phyloP scores from a whole-genome alignment of 129 eudicot genomes.

The Arctium lappa region DNA sequence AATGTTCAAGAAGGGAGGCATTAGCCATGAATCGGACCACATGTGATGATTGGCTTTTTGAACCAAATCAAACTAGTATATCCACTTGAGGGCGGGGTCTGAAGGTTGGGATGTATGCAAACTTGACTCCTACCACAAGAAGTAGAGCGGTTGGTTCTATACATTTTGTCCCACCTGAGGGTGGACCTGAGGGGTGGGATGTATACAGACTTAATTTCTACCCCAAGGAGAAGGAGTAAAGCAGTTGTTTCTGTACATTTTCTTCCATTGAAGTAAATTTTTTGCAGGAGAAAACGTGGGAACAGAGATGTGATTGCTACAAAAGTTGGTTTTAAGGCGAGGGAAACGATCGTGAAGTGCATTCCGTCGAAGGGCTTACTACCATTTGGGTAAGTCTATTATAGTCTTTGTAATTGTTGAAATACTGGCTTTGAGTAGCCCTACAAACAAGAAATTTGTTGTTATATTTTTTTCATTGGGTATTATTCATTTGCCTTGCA shows the following conservation, averaged over 20 bases:
- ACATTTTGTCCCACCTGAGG: not conserved
- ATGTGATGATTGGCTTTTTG: not conserved
- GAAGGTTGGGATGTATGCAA: too few relatives aligned
- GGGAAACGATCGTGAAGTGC: not conserved
- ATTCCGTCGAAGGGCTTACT: not conserved
- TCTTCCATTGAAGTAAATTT: not conserved
- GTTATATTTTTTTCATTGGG: not conserved
- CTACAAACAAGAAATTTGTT: not conserved
- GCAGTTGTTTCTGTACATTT: not conserved
- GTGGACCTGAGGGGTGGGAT: not conserved
- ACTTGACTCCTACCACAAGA: too few relatives aligned
- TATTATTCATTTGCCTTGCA: not conserved
- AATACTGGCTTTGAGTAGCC: not conserved
- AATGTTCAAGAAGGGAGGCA: too few relatives aligned
- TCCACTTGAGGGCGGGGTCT: not conserved
- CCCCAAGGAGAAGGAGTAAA: not conserved
- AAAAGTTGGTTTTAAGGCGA: not conserved
- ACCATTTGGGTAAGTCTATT: not conserved
- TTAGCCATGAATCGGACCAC: too few relatives aligned
- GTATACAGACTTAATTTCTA: not conserved
- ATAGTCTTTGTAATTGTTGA: not conserved
- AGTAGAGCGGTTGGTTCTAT: not conserved
- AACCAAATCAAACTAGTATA: not conserved
- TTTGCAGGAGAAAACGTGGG: conserved; percentile 11
- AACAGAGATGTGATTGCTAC: conserved; percentile 6